These are phyloP conservation scores for Alternaria ethzedia DNA, from an alignment of 2,329 filamentous ascomycete genomes.

Conservation along the genomic window DNA sequence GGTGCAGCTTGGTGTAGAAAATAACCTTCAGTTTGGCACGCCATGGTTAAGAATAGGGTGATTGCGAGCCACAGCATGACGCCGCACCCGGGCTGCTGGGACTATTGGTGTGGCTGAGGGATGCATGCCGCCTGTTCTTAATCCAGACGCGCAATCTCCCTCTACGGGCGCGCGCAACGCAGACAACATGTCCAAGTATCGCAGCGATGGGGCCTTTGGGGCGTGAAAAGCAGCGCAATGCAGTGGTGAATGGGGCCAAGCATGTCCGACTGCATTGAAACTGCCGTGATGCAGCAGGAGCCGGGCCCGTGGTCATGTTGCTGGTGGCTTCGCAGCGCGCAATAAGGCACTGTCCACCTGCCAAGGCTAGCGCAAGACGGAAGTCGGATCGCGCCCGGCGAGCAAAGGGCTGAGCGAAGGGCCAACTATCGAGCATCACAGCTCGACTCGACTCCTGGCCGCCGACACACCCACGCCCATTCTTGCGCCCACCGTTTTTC, in stretches of 20 bases:
- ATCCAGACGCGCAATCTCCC: conserved; percentile 26
- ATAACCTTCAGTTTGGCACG: conserved; percentile 7
- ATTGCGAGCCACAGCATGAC: conserved; percentile 17
- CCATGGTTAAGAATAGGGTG: conserved; percentile 7
- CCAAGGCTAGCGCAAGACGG: conserved; percentile 21
- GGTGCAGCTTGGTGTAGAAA: background rate
- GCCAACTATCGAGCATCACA: conserved; percentile 10
- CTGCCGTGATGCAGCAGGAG: background rate
- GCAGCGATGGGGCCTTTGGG: background rate
- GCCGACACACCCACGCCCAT: conserved; percentile 16
- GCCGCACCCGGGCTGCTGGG: conserved; percentile 13
- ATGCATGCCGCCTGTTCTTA: conserved; percentile 13
- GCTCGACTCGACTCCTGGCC: conserved; percentile 17
- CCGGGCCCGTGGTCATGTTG: conserved; percentile 1
- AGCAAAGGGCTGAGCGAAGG: conserved; percentile 12
- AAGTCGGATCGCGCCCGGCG: conserved; percentile 13
- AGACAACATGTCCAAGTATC: background rate
- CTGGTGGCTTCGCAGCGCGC: background rate
- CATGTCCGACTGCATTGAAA: conserved; percentile 1
- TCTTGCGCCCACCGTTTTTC: conserved; percentile 17
- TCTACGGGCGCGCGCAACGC: conserved; percentile 1
- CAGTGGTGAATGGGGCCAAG: background rate
- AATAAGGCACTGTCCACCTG: conserved; percentile 19
- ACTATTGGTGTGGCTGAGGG: conserved; percentile 20
- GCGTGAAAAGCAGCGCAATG: background rate